Evolutionary conservation across 1,139 yeast species (phyloP).

Genomic region (Keqinozyma sinolaborantium): DNA sequence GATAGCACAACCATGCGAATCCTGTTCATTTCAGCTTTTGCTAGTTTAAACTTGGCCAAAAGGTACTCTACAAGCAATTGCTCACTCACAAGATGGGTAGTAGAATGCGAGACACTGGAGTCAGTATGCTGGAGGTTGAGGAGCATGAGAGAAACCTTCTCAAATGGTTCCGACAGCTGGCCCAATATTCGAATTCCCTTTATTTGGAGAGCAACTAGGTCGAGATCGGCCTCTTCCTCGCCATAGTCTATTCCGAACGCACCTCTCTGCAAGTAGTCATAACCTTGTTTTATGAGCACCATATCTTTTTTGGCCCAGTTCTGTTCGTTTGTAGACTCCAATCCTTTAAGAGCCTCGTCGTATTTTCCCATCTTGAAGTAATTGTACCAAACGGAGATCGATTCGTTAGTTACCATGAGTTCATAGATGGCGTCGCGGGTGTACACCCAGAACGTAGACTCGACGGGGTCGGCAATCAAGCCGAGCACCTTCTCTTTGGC

Average conservation of each 20-base stretch:
- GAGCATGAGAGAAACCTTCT: conserved; percentile 62
- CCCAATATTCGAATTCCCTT: conserved; percentile 68
- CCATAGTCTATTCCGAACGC: conserved; percentile 32
- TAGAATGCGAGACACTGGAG: conserved; percentile 4
- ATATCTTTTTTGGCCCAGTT: conserved; percentile 36
- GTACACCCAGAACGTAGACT: conserved; percentile 24
- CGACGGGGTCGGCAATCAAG: conserved; percentile 52
- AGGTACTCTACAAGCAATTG: conserved; percentile 53
- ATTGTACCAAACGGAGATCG: conserved; percentile 72
- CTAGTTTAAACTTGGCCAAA: conserved; percentile 44
- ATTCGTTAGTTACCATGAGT: conserved; percentile 65
- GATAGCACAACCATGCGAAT: conserved; percentile 65
- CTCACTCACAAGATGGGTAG: conserved; percentile 16
- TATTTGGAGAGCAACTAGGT: conserved; percentile 23
- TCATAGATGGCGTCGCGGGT: conserved; percentile 27
- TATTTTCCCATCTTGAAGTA: conserved; percentile 59
- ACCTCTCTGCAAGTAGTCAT: conserved; percentile 44
- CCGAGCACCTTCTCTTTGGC: conserved; percentile 47
- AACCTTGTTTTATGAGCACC: conserved; percentile 64
- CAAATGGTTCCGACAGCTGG: conserved; percentile 64
- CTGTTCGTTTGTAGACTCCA: conserved; percentile 20
- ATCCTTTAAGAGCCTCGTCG: conserved; percentile 61
- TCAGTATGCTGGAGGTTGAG: conserved; percentile 32
- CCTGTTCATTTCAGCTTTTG: conserved; percentile 30
- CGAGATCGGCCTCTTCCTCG: conserved; percentile 12